A percentile compares a stretch with the other conserved stretches of the same genome.
Evolutionary conservation across 176 grass and related monocot species (phyloP).

Genomic region (Pontederia paniculata): DNA sequence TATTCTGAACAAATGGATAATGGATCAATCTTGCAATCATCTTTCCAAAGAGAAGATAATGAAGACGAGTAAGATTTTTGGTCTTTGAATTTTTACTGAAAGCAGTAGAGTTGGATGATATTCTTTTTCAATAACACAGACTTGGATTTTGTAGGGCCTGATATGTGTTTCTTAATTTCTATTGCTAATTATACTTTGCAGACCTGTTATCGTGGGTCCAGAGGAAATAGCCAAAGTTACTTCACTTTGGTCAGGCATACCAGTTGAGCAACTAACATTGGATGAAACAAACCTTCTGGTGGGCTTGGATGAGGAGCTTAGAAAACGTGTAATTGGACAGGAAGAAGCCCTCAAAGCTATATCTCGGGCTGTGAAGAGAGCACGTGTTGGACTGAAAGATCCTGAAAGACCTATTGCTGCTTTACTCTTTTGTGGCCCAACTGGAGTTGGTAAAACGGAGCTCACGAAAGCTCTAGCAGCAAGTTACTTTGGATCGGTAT

Average conservation of each 20-base stretch:
- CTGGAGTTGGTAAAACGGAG: constrained; percentile 94
- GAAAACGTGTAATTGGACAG: constrained; percentile 90
- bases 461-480: constrained; percentile 75
- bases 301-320: constrained; percentile 67
- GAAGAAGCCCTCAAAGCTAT: constrained; percentile 77
- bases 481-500: constrained; percentile 85
- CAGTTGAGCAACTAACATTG: constrained; percentile 69
- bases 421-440: constrained; percentile 85
- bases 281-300: constrained; percentile 77
- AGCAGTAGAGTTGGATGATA: background rate
- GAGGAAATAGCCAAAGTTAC: constrained; percentile 92
- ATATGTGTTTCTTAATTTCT: constrained; percentile 8
- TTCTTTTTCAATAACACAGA: constrained; percentile 10
- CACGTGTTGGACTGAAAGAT: constrained; percentile 73
- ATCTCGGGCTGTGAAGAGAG: constrained; percentile 80
- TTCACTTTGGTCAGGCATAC: constrained; percentile 91
- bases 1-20: constrained; percentile 49
- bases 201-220: constrained; percentile 43
- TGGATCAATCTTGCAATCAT: constrained; percentile 22
- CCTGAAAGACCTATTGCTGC: constrained; percentile 82
- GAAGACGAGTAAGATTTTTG: constrained; percentile 44
- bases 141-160: background rate
- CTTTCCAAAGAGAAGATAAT: constrained; percentile 16
- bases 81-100: constrained; percentile 1
- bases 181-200: constrained; percentile 21